A percentile compares a stretch with the other conserved stretches of the same genome.
Conservation (phyloP, 345 rosid species). For the Lenwebbia sp. region DNA sequence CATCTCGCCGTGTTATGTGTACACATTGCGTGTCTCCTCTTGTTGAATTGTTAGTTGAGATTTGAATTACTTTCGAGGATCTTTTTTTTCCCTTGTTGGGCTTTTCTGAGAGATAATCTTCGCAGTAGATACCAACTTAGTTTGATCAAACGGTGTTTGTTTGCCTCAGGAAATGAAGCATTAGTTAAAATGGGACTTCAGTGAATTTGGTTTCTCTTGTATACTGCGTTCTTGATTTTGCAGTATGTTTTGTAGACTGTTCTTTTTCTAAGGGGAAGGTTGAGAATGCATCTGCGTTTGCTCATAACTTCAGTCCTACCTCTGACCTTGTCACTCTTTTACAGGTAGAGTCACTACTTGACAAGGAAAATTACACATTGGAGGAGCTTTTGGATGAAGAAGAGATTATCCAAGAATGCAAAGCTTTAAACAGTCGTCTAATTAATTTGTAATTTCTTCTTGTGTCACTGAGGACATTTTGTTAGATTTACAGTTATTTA, state of each 20-base stretch:
- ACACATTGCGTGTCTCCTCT: neutral
- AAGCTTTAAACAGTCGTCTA: conserved; percentile 91
- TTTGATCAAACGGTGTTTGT: neutral
- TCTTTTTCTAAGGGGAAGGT: neutral
- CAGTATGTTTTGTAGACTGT: neutral
- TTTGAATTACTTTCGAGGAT: neutral
- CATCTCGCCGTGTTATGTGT: neutral
- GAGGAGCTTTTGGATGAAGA: too few species aligned
- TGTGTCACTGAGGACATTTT: neutral
- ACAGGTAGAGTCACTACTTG: conserved; percentile 82
- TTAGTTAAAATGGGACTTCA: neutral
- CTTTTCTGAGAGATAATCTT: neutral
- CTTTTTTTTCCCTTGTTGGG: neutral
- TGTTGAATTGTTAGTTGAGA: neutral
- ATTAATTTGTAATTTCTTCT: conserved; percentile 65
- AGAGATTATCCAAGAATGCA: conserved; percentile 99
- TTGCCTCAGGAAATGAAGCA: neutral
- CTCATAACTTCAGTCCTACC: neutral
- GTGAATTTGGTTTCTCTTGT: neutral
- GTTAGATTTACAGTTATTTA: neutral
- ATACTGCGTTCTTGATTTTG: neutral
- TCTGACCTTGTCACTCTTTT: neutral
- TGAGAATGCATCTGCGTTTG: neutral
- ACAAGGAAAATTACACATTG: too few species aligned
- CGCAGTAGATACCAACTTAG: neutral